Percentiles rank a stretch among this genome's conserved stretches.
These are phyloP conservation scores for Monilinia polystroma DNA, from an alignment of 2,329 filamentous ascomycete genomes.

Conservation along the genomic window DNA sequence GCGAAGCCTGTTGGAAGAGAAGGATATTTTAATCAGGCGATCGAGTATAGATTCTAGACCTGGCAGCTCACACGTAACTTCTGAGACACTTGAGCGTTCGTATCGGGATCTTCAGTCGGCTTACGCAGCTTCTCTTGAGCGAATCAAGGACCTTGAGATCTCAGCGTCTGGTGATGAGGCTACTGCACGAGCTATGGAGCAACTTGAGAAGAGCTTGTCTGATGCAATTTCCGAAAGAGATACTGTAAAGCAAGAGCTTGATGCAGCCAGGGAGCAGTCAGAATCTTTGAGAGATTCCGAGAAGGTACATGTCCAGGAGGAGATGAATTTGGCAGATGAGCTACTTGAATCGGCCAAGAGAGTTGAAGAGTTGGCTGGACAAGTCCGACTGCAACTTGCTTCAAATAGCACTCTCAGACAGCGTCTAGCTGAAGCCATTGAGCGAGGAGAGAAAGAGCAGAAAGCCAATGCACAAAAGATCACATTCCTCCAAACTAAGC, in stretches of 20 bases:
- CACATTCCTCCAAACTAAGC: conserved; percentile 74
- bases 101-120: conserved; percentile 74
- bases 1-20: conserved; percentile 72
- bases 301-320: conserved; percentile 55
- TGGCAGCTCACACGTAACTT: conserved; percentile 56
- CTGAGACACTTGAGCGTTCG: conserved; percentile 69
- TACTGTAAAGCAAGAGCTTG: conserved; percentile 64
- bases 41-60: conserved; percentile 44
- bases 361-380: conserved; percentile 74
- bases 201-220: conserved; percentile 67
- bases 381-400: conserved; percentile 79
- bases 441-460: conserved; percentile 81
- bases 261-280: conserved; percentile 61
- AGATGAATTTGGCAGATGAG: conserved; percentile 65
- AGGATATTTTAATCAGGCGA: conserved; percentile 70
- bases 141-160: conserved; percentile 63
- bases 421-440: conserved; percentile 75
- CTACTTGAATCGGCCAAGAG: conserved; percentile 71
- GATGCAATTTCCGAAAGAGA: conserved; percentile 71
- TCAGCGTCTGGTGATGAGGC: conserved; percentile 54
- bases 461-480: conserved; percentile 78
- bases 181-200: conserved; percentile 60
- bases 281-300: conserved; percentile 57
- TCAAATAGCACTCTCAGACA: conserved; percentile 72
- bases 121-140: conserved; percentile 64